Conservation (phyloP, 148 eudicot genomes). For the Agrostemma githago region DNA sequence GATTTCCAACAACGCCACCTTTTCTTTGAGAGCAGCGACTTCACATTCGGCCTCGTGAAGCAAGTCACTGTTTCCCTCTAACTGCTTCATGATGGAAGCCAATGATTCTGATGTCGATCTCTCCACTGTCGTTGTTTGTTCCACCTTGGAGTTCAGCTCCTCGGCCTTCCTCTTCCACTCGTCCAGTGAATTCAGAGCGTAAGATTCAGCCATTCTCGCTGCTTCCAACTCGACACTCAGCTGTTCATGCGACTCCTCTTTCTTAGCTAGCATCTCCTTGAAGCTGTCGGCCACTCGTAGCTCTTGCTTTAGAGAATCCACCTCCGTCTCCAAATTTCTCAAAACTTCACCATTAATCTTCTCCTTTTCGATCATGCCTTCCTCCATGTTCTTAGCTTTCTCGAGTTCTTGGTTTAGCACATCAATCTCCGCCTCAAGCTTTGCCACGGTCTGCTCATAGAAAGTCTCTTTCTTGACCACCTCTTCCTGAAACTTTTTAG, state of each 20-base stretch:
- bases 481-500: slow-evolving; percentile 36
- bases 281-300: slow-evolving; percentile 36
- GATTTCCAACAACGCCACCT: slow-evolving; percentile 61
- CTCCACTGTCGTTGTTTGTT: slow-evolving; percentile 61
- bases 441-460: slow-evolving; percentile 21
- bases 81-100: slow-evolving; percentile 63
- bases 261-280: slow-evolving; percentile 51
- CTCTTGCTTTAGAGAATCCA: slow-evolving; percentile 45
- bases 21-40: slow-evolving; percentile 62
- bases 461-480: slow-evolving; percentile 20
- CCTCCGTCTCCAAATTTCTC: slow-evolving; percentile 41
- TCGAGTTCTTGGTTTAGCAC: slow-evolving; percentile 21
- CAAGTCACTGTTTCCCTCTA: slow-evolving; percentile 65
- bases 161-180: slow-evolving; percentile 64
- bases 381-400: slow-evolving; percentile 20
- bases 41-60: slow-evolving; percentile 74
- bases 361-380: slow-evolving; percentile 24
- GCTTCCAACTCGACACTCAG: slow-evolving; percentile 80
- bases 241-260: slow-evolving; percentile 59
- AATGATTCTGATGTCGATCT: slow-evolving; percentile 80
- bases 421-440: slow-evolving; percentile 24
- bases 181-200: slow-evolving; percentile 52
- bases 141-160: slow-evolving; percentile 46
- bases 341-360: slow-evolving; percentile 32
- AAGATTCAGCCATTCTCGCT: slow-evolving; percentile 72